Evolutionary conservation across 2,329 filamentous ascomycete genomes (phyloP).

Genomic region (Aureobasidium sp.): DNA sequence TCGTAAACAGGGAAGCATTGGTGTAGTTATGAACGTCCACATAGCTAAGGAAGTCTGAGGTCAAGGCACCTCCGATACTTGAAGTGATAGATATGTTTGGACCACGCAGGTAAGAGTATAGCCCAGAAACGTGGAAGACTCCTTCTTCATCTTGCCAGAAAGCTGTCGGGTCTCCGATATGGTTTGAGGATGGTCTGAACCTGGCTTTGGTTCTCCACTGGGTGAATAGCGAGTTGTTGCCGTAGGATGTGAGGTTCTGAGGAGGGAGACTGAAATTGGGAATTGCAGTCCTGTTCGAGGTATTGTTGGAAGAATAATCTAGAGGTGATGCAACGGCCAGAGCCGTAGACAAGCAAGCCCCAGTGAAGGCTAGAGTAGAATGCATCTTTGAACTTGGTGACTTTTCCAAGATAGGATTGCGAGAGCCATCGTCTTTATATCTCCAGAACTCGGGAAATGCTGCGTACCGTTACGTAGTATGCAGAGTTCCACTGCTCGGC

Average conservation of each 20-base stretch:
- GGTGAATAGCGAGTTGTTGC: constrained; percentile 1
- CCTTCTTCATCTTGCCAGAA: constrained; percentile 9
- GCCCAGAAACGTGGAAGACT: not conserved
- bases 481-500: not conserved
- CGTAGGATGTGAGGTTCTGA: not conserved
- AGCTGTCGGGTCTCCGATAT: constrained; percentile 5
- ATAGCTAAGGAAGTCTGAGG: constrained; percentile 37
- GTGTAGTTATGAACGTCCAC: constrained; percentile 34
- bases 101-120: not conserved
- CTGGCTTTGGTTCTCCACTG: constrained; percentile 12
- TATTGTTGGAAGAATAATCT: not conserved
- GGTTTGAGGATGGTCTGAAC: not conserved
- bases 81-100: constrained; percentile 2
- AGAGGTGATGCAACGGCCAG: not conserved
- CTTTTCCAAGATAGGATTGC: not conserved
- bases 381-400: not conserved
- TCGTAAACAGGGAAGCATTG: constrained; percentile 8
- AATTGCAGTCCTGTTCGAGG: not conserved
- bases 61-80: constrained; percentile 28
- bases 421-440: not conserved
- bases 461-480: not conserved
- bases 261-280: constrained; percentile 1
- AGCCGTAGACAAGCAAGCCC: not conserved
- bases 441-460: not conserved
- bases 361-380: not conserved